Evolutionary conservation across 2,329 filamentous ascomycete genomes (phyloP).

Genomic region (Davidsoniella virescens): DNA sequence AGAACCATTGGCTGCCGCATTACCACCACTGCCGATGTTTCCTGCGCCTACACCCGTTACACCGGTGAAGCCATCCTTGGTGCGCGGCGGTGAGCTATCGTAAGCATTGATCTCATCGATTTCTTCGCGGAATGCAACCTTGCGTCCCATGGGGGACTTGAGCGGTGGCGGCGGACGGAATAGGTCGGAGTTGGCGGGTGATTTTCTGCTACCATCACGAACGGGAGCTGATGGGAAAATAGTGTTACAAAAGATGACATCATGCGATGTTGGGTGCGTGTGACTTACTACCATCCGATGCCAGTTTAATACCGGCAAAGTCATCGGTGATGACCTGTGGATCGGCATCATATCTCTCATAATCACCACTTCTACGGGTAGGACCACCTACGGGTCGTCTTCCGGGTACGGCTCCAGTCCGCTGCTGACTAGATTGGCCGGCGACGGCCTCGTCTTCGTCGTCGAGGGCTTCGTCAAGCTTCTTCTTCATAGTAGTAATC

Average conservation of each 20-base stretch:
- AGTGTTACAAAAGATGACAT: conserved; percentile 15
- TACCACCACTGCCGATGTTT: neutral
- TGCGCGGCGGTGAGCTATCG: conserved; percentile 49
- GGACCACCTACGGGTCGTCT: conserved; percentile 40
- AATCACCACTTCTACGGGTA: conserved; percentile 64
- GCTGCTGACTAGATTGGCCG: conserved; percentile 1
- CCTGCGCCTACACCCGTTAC: neutral
- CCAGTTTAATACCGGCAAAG: conserved; percentile 56
- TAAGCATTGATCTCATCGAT: conserved; percentile 61
- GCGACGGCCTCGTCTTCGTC: conserved; percentile 36
- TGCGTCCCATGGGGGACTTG: conserved; percentile 34
- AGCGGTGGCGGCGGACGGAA: conserved; percentile 52
- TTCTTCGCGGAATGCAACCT: conserved; percentile 41
- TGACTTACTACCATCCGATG: conserved; percentile 45
- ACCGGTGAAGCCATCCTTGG: conserved; percentile 28
- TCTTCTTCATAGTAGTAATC: conserved; percentile 85
- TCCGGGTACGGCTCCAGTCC: conserved; percentile 13
- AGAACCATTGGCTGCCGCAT: neutral
- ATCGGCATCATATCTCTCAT: conserved; percentile 86
- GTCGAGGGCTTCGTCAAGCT: conserved; percentile 74
- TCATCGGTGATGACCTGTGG: conserved; percentile 81
- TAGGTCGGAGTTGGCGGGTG: conserved; percentile 59
- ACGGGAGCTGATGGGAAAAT: conserved; percentile 30
- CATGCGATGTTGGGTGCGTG: neutral
- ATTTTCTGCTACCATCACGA: conserved; percentile 31